Base-by-base conservation (phyloP, 306 rosid genomes). In the Quercus cerris region DNA sequence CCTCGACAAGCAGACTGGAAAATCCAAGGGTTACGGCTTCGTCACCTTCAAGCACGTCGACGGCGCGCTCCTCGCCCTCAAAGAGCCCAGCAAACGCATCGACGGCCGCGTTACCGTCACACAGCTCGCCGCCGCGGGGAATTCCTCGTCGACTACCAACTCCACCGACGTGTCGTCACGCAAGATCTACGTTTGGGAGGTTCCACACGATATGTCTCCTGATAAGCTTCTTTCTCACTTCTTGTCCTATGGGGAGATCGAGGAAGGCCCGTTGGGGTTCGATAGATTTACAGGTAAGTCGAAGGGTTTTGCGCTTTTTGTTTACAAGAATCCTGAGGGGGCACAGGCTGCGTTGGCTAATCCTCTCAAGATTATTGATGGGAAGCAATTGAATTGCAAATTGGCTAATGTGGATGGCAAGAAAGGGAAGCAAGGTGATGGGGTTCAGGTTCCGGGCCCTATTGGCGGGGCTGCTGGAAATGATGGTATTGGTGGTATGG, bases 31-130 rank as follows among this genome's bases (percentile, higher is more conserved):
- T 1, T 96, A 93, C 6, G 99, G 99, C 0, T 96, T 96, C 62
- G 98, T 96, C 8, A 96, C 99, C 0, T 93, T 96, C 44, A 83
- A 81, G 52, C 98, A 96, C 33, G 99, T 93, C 0, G 99, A 96
- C 31, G 97, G 94, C 1, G 98, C 99, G 6, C 73, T 91, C 15
- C 89, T 93, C 1, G 99, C 99, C 1, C 88, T 96, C 11, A 91
- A 94, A 51, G 99, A 96, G 71, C 99, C 99, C 0, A 96, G 99
- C 82, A 96, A 96, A 89, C 90, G 93, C 57, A 96, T 96, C 52
- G 99, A 96, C 23, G 98, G 99, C 3, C 92, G 99, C 5, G 96
- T 96, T 5, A 96, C 99, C 0, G 99, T 96, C n/a, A 93, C 99
- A 1, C 99, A 96, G 88, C 87, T 96, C 7, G 99, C 99, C 0